Base-by-base conservation (phyloP, 208 protist genomes). In the Trypanosomatidae sp. region DNA sequence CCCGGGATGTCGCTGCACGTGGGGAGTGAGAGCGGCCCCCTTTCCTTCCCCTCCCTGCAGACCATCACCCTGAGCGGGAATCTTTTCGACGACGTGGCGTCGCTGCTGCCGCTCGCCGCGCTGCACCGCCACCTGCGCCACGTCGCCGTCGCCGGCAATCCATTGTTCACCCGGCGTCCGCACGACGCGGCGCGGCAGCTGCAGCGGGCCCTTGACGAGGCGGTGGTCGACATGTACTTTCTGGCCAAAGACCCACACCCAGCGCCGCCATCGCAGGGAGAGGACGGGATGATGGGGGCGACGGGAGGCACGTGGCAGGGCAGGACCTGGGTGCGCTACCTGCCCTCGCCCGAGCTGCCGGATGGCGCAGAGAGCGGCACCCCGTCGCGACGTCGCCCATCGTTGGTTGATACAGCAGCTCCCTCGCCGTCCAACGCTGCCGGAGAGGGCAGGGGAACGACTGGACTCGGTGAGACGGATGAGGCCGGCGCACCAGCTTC, bases 1-100 rank as follows among this genome's bases (percentile, higher is more conserved):
- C 1, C 81, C 76, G 36, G 60, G 94, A 22, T 83, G 80, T 41
- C 7, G 55, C 25, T n/a, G 41, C 12, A 46, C 52, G 36, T 43
- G n/a, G 36, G 3, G n/a, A n/a, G 44, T 52, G 39, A 17, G 41
- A 55, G 36, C 73, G 78, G 52, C 69, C 86, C 47, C 68, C 79
- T 83, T 36, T 88, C 81, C 73, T 97, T 95, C 71, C 90, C 92
- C 0, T 76, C 76, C 10, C 82, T 95, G 59, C 85, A 93, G 55
- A 82, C 91, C 17, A 81, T 97, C 44, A 87, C 80, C 10, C 72
- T 97, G 36, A 83, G 74, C 53, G 68, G 76, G 28, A 97, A 97
- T 69, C 74, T 79, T 36, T 88, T 97, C 53, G 50, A 60, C 10
- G 66, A 41, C 25, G 60, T 74, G 19, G 83, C 76, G 39, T 66